Percentiles rank a stretch among this genome's conserved stretches.
Evolutionary conservation across 805 yeast species (phyloP).

Genomic region (Barnettozyma vustinii): DNA sequence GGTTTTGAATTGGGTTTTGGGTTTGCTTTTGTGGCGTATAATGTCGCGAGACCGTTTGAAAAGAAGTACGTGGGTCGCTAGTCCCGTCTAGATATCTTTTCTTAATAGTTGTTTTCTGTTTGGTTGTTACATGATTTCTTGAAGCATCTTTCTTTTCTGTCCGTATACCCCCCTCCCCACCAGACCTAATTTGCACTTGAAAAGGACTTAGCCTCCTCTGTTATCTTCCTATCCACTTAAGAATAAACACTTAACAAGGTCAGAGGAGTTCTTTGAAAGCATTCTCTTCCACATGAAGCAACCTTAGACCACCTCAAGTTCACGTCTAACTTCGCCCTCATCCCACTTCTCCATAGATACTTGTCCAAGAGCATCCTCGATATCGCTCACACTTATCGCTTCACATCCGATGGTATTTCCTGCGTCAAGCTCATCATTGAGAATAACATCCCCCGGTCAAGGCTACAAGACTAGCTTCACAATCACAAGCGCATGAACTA

Average conservation of each 20-base stretch:
- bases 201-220: background rate
- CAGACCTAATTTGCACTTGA: too few species aligned
- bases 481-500: background rate
- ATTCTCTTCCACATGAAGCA: background rate
- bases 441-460: background rate
- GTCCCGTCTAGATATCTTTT: background rate
- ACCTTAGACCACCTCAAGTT: background rate
- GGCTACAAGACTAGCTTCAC: background rate
- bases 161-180: too few species aligned
- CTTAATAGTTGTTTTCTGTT: background rate
- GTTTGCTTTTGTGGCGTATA: slow-evolving; percentile 62
- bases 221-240: background rate
- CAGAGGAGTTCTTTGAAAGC: background rate
- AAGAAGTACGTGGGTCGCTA: slow-evolving; percentile 51
- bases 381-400: background rate
- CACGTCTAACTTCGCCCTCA: background rate
- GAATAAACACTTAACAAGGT: background rate
- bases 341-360: background rate
- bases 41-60: slow-evolving; percentile 59
- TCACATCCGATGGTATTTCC: background rate
- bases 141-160: background rate
- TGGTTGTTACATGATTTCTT: background rate
- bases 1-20: slow-evolving; percentile 75
- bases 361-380: background rate
- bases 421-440: background rate